These are phyloP conservation scores for Colletotrichum camelliae DNA, from an alignment of 2,329 filamentous ascomycete genomes.

Conservation along the genomic window DNA sequence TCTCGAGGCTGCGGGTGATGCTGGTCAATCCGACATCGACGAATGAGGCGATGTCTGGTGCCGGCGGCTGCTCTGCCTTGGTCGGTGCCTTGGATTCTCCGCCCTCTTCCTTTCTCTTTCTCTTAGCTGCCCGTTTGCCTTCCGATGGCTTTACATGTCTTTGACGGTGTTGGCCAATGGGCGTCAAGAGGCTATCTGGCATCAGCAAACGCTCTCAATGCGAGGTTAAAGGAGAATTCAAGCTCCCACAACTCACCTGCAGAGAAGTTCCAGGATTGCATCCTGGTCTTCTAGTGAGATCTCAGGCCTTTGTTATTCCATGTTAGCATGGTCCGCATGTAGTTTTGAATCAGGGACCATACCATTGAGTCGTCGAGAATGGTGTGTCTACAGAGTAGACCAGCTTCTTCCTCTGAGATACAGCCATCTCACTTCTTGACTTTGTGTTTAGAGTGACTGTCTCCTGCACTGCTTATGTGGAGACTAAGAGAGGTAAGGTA, in stretches of 20 bases:
- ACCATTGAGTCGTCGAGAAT: conserved; percentile 68
- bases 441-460: background rate
- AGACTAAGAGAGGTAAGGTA: background rate
- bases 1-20: conserved; percentile 61
- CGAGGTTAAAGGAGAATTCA: background rate
- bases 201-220: background rate
- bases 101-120: conserved; percentile 48
- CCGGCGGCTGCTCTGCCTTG: conserved; percentile 35
- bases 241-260: conserved; percentile 52
- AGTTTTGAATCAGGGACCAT: conserved; percentile 20
- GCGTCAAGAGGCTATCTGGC: conserved; percentile 60
- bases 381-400: conserved; percentile 71
- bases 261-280: conserved; percentile 69
- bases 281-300: conserved; percentile 64
- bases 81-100: conserved; percentile 21
- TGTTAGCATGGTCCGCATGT: background rate
- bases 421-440: background rate
- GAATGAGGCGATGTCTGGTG: conserved; percentile 59
- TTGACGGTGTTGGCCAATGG: conserved; percentile 67
- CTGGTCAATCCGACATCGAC: conserved; percentile 70
- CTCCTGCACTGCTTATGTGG: background rate
- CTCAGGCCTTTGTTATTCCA: conserved; percentile 58
- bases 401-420: conserved; percentile 50
- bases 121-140: conserved; percentile 63
- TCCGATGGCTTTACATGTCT: conserved; percentile 61